phyloP scores from a whole-genome alignment of 2,329 filamentous ascomycete species.

The Cercospora berteroae region DNA sequence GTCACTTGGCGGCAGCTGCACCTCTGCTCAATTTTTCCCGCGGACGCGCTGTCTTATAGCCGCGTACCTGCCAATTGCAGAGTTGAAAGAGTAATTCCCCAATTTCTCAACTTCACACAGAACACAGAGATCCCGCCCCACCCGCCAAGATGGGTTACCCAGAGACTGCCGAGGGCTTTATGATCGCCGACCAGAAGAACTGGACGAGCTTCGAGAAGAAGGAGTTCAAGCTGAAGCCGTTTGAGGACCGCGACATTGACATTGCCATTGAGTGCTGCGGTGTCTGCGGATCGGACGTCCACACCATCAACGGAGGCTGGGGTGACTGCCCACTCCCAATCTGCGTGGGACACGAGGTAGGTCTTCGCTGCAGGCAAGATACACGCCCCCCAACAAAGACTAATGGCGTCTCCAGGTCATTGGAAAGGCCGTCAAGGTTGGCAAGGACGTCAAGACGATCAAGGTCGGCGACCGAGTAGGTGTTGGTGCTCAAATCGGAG shows the following conservation, averaged over 20 bases:
- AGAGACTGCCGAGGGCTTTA: constrained; percentile 52
- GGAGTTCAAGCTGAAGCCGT: constrained; percentile 78
- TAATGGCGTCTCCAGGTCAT: constrained; percentile 51
- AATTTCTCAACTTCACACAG: constrained; percentile 1
- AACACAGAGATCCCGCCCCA: background rate
- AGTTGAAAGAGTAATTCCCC: background rate
- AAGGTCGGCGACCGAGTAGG: constrained; percentile 48
- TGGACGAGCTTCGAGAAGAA: constrained; percentile 55
- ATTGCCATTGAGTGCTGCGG: constrained; percentile 82
- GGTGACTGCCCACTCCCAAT: constrained; percentile 62
- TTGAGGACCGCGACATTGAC: constrained; percentile 83
- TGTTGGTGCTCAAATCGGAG: constrained; percentile 51
- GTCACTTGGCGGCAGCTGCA: constrained; percentile 6
- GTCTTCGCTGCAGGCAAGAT: background rate
- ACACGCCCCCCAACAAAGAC: background rate
- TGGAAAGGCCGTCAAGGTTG: constrained; percentile 51
- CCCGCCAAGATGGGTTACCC: constrained; percentile 49
- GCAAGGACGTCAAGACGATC: constrained; percentile 50
- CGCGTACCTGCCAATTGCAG: background rate
- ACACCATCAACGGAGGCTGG: constrained; percentile 55
- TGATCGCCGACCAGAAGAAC: constrained; percentile 58
- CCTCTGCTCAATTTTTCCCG: constrained; percentile 10
- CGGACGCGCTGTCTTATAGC: constrained; percentile 2
- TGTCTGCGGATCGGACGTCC: constrained; percentile 41
- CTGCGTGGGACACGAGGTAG: constrained; percentile 63